Conservation (phyloP, 805 yeast genomes). For the Candida quercuum region DNA sequence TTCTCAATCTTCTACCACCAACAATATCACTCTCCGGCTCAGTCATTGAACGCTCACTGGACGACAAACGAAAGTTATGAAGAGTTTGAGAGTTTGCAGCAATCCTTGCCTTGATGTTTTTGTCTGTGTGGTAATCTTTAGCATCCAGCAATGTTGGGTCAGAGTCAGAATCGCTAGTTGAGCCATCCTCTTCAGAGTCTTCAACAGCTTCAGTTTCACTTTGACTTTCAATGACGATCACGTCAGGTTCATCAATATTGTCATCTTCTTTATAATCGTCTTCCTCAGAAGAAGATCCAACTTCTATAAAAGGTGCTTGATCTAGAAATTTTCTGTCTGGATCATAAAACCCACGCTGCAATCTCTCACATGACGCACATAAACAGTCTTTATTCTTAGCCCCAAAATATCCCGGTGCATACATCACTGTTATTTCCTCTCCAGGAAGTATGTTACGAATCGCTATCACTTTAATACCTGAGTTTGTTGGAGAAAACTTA, state of each 20-base stretch:
- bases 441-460: slow-evolving; percentile 31
- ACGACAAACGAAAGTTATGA: neutral
- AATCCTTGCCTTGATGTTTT: neutral
- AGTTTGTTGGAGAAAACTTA: slow-evolving; percentile 25
- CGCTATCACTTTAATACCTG: slow-evolving; percentile 30
- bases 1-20: slow-evolving; percentile 15
- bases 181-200: neutral
- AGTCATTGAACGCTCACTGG: slow-evolving; percentile 1
- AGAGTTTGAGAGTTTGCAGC: neutral
- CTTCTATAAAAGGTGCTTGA: slow-evolving; percentile 4
- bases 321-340: slow-evolving; percentile 13
- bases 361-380: slow-evolving; percentile 38
- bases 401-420: slow-evolving; percentile 40
- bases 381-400: slow-evolving; percentile 35
- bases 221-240: slow-evolving; percentile 1
- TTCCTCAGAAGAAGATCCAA: slow-evolving; percentile 2
- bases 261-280: slow-evolving; percentile 3
- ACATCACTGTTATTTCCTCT: slow-evolving; percentile 42
- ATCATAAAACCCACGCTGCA: slow-evolving; percentile 25
- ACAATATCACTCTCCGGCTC: slow-evolving; percentile 5
- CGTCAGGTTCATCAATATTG: slow-evolving; percentile 1
- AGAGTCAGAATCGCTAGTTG: neutral
- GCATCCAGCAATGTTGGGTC: neutral
- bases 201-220: slow-evolving; percentile 1
- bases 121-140: neutral